These are phyloP conservation scores for Lasiodiplodia theobromae DNA, from an alignment of 2,329 filamentous ascomycete genomes.

Conservation along the genomic window DNA sequence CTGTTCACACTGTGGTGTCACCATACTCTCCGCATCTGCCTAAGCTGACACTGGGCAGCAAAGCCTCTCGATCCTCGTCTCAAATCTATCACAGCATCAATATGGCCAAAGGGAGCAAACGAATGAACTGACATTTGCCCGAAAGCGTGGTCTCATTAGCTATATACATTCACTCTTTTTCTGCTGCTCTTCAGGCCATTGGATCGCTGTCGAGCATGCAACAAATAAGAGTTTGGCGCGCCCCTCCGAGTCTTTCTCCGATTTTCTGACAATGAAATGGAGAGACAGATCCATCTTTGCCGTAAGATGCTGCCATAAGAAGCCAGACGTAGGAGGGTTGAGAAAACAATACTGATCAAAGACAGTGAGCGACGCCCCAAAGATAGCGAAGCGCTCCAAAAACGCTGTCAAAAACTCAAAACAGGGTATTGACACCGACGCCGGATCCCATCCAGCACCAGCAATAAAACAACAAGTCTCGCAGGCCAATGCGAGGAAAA, in stretches of 20 bases:
- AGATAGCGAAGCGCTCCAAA: constrained; percentile 1
- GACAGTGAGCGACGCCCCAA: not conserved
- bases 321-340: not conserved
- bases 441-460: constrained; percentile 16
- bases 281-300: not conserved
- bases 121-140: not conserved
- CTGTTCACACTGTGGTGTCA: not conserved
- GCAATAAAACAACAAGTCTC: not conserved
- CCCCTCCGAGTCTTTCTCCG: not conserved
- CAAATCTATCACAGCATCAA: not conserved
- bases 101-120: not conserved
- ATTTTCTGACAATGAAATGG: not conserved
- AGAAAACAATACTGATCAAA: constrained; percentile 6
- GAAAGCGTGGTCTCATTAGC: not conserved
- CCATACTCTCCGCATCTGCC: not conserved
- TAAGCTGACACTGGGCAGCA: not conserved
- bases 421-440: constrained; percentile 28
- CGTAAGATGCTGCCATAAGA: not conserved
- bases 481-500: not conserved
- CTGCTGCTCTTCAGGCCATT: not conserved
- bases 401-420: constrained; percentile 1
- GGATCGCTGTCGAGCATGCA: not conserved
- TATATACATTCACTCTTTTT: not conserved
- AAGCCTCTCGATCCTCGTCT: not conserved
- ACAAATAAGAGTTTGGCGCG: not conserved